phyloP scores from a whole-genome alignment of 2,329 filamentous ascomycete genomes.

The Aspergillus carbonarius region DNA sequence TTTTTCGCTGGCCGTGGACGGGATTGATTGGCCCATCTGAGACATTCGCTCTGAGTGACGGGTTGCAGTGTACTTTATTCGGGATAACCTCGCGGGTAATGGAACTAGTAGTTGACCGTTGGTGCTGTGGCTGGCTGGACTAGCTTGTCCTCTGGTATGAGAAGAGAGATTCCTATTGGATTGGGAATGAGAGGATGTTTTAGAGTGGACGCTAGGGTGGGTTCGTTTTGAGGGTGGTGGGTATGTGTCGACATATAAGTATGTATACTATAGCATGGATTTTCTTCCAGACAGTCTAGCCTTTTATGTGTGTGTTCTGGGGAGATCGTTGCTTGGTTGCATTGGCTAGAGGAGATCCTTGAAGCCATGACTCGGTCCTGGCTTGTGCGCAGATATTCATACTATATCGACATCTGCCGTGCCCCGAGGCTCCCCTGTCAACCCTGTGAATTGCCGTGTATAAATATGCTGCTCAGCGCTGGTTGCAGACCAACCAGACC shows the following conservation, averaged over 20 bases:
- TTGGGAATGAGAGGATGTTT: neutral
- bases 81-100: neutral
- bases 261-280: too few species aligned
- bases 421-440: neutral
- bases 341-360: too few species aligned
- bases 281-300: too few species aligned
- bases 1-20: neutral
- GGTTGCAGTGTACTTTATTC: neutral
- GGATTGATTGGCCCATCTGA: neutral
- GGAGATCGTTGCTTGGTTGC: too few species aligned
- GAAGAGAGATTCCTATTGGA: neutral
- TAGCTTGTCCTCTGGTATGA: neutral
- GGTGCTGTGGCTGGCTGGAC: neutral
- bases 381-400: neutral
- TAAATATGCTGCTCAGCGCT: too few species aligned
- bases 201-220: neutral
- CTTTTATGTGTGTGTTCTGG: too few species aligned
- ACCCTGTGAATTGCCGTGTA: neutral
- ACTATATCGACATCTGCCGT: neutral
- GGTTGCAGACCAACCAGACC: too few species aligned
- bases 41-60: neutral
- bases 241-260: neutral
- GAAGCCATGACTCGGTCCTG: too few species aligned
- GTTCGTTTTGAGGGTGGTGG: neutral
- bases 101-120: neutral